Evolutionary conservation across 768 basidiomycete species (phyloP), one percentile per base, ranked within the genome.

Genomic region (Auricularia cornea): DNA sequence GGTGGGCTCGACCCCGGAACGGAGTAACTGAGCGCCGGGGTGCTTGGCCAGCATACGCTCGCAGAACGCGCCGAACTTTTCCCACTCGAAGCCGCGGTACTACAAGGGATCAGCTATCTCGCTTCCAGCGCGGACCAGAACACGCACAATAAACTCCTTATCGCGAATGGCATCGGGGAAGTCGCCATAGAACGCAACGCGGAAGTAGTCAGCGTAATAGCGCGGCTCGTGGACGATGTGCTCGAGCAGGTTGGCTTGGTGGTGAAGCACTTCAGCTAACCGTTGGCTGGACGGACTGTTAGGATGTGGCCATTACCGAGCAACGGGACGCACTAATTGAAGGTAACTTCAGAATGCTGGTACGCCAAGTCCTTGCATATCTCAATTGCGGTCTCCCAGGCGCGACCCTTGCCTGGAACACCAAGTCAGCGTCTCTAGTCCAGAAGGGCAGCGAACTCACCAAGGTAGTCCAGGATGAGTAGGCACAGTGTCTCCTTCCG

Each of bases 31-130:
- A 3, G 94, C 91, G 26, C 86, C 86, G 3, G 91, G 88, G 74
- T 94, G 91, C 72, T 95, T 96, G 73, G 86, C 88, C 61, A 94
- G 84, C 86, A 97, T 90, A 40, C 90, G 80, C 73, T 98, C 94
- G 74, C 92, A 92, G 77, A 90, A 93, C 2, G 89, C 84, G 6
- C 87, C 88, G 65, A 87, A 93, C 70, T 92, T 94, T 76, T 98
- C 95, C 93, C 91, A 94, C 70, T 94, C 93, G 70, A 87, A 90
- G 1, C 94, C 96, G 54, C 96, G 92, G 73, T 95, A 95, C 92
- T 94, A 62, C 3, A 26, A 31, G 56, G 54, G 56, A 59, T 61
- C 60, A 65, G 61, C 12, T 44, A 5, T 59, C 18, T 31, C 5
- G 18, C 31, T 20, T 3, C 57, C 38, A 35, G 10, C 40, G 60